phyloP scores from a whole-genome alignment of 805 yeast genomes.

The Wickerhamiella domercqiae region DNA sequence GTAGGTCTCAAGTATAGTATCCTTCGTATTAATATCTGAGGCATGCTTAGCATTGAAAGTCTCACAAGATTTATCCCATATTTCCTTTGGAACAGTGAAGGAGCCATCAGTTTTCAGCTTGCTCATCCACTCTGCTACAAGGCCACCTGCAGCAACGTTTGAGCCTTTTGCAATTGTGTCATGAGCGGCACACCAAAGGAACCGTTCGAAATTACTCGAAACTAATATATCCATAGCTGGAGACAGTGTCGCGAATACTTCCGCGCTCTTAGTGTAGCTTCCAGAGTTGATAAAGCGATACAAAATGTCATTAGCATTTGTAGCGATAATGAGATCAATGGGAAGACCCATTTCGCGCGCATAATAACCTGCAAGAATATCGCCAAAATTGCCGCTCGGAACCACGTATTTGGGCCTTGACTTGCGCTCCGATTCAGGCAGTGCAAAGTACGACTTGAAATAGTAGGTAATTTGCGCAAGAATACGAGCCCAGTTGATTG shows the following conservation, averaged over 20 bases:
- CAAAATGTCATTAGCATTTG: conserved; percentile 88
- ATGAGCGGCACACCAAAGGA: conserved; percentile 84
- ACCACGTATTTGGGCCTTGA: conserved; percentile 63
- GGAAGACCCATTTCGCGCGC: conserved; percentile 96
- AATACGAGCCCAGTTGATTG: conserved; percentile 98
- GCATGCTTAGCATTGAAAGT: conserved; percentile 73
- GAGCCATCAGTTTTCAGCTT: conserved; percentile 63
- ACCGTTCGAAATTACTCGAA: conserved; percentile 90
- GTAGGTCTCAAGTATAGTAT: conserved; percentile 61
- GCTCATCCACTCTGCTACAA: conserved; percentile 60
- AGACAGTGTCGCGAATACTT: conserved; percentile 74
- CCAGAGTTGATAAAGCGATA: conserved; percentile 86
- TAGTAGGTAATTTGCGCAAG: conserved; percentile 95
- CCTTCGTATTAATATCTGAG: conserved; percentile 59
- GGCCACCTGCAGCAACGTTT: conserved; percentile 55
- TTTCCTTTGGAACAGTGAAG: conserved; percentile 50
- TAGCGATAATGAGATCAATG: conserved; percentile 76
- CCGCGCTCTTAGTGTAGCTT: conserved; percentile 55
- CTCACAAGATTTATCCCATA: conserved; percentile 47
- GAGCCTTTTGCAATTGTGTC: conserved; percentile 41
- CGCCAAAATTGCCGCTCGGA: conserved; percentile 98
- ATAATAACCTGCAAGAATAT: conserved; percentile 88
- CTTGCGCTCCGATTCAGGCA: conserved; percentile 24
- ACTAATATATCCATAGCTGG: conserved; percentile 99
- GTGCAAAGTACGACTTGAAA: conserved; percentile 78